Evolutionary conservation across 1,284 basidiomycete species (phyloP).

Genomic region (Tremellales sp.): DNA sequence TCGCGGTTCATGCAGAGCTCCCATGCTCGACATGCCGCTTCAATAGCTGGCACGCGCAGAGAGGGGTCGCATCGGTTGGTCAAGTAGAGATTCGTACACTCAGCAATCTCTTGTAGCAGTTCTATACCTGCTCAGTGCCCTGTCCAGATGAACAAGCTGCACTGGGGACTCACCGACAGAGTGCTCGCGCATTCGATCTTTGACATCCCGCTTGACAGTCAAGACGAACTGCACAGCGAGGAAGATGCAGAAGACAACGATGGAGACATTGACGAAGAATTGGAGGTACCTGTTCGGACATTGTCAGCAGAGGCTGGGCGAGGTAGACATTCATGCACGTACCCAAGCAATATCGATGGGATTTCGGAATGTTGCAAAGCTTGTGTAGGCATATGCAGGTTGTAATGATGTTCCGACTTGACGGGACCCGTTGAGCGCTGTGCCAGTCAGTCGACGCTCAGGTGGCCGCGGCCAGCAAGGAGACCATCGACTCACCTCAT

Average conservation of each 20-base stretch:
- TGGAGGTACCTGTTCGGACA: slow-evolving; percentile 69
- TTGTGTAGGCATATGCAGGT: slow-evolving; percentile 36
- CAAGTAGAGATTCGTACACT: slow-evolving; percentile 72
- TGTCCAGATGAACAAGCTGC: neutral
- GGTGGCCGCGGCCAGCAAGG: neutral
- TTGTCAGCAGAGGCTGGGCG: slow-evolving; percentile 4
- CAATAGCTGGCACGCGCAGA: slow-evolving; percentile 75
- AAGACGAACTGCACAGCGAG: slow-evolving; percentile 78
- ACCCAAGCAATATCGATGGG: slow-evolving; percentile 68
- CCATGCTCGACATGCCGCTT: slow-evolving; percentile 76
- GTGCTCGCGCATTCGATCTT: slow-evolving; percentile 80
- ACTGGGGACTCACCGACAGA: slow-evolving; percentile 68
- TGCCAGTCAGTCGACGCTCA: neutral
- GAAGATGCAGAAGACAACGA: slow-evolving; percentile 80
- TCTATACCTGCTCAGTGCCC: slow-evolving; percentile 52
- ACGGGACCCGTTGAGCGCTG: neutral
- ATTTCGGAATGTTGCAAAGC: slow-evolving; percentile 46
- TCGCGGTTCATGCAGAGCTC: slow-evolving; percentile 95
- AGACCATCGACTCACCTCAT: slow-evolving; percentile 17
- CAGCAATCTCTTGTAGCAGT: slow-evolving; percentile 80
- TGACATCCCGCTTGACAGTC: slow-evolving; percentile 85
- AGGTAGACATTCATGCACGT: slow-evolving; percentile 28
- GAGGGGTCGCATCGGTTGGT: slow-evolving; percentile 70
- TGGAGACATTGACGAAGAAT: slow-evolving; percentile 87
- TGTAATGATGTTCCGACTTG: slow-evolving; percentile 33